Base-by-base conservation (phyloP, 495 filamentous ascomycete genomes). In the Entonaema liquescens region DNA sequence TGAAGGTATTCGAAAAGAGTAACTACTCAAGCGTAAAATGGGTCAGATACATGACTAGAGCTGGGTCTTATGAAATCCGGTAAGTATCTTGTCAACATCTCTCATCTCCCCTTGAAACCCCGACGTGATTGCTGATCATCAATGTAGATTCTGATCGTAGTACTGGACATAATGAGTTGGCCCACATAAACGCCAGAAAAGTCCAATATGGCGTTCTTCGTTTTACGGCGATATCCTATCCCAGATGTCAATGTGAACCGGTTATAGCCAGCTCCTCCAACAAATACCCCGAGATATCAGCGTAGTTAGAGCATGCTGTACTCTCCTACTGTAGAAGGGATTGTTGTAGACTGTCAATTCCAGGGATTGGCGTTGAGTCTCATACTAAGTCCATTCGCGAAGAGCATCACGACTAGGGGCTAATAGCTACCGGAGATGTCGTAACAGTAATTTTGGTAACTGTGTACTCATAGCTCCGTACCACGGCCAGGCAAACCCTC, bases 1-100 rank as follows among this genome's bases (percentile, higher is more conserved):
- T 99, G 65, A 99, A 99, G 83, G 96, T 99, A 26, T 99, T 99
- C 83, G 96, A 99, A 86, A 99, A 99, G 89, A 93, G 86, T 77
- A 98, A 98, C 81, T 99, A 99, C 77, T 94, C 91, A 62, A 96
- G 92, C 72, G 96, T 99, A 9, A 99, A 99, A 77, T 99, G 96
- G 96, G 96, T 99, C 71, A 83, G 96, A 74, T 99, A 99, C 81
- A 99, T 99, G 96, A 99, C 96, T 29, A 86, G 96, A 53, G 96
- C 95, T 17, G 91, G 91, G 15, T 91, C 87, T 77, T 94, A 93
- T 78, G 91, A 93, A 79, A 93, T 92, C 59, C 79, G 91, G 88
- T 92, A 52, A 57, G 81, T 77, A n/a, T 59, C 26, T 5, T 5
- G 11, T 38, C 55, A 31, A 47, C 5, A 19, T n/a, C 21, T 31